These are phyloP conservation scores for Calvatia gigantea DNA, from an alignment of 768 basidiomycete genomes.

Conservation along the genomic window DNA sequence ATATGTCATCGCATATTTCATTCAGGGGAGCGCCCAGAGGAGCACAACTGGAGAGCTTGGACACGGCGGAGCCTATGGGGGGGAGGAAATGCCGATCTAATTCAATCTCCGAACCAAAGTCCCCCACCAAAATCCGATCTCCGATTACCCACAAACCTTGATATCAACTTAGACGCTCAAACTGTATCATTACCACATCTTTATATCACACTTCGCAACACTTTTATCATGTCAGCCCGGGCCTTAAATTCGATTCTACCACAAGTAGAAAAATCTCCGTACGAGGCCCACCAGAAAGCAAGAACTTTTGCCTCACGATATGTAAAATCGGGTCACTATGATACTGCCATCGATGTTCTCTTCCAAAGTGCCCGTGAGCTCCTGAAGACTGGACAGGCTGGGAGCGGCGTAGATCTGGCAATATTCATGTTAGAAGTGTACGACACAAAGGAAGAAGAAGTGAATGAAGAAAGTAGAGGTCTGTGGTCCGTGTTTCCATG, in stretches of 20 bases:
- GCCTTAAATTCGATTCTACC: slow-evolving; percentile 77
- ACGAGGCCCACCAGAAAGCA: slow-evolving; percentile 96
- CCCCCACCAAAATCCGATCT: slow-evolving; percentile 13
- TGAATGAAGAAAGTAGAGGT: slow-evolving; percentile 84
- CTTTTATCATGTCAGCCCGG: slow-evolving; percentile 43
- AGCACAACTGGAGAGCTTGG: background rate
- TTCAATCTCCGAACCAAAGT: background rate
- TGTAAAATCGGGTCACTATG: slow-evolving; percentile 74
- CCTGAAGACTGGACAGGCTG: slow-evolving; percentile 82
- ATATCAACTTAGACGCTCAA: background rate
- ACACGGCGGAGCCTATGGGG: background rate
- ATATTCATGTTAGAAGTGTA: slow-evolving; percentile 82
- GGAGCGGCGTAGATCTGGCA: slow-evolving; percentile 86
- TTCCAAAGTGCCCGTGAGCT: slow-evolving; percentile 88
- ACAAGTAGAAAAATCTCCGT: slow-evolving; percentile 69
- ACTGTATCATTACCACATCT: background rate
- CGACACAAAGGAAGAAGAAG: slow-evolving; percentile 64
- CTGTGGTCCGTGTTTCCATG: slow-evolving; percentile 21
- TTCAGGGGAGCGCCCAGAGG: too few relatives aligned
- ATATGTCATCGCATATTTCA: too few relatives aligned
- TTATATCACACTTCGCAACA: slow-evolving; percentile 19
- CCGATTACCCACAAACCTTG: slow-evolving; percentile 7
- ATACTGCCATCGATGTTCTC: slow-evolving; percentile 88
- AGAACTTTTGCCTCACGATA: slow-evolving; percentile 92
- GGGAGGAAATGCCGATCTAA: background rate